Evolutionary conservation across 2,329 filamentous ascomycete genomes (phyloP), one percentile per base, ranked within the genome.

Genomic region (Alternaria ethzedia): DNA sequence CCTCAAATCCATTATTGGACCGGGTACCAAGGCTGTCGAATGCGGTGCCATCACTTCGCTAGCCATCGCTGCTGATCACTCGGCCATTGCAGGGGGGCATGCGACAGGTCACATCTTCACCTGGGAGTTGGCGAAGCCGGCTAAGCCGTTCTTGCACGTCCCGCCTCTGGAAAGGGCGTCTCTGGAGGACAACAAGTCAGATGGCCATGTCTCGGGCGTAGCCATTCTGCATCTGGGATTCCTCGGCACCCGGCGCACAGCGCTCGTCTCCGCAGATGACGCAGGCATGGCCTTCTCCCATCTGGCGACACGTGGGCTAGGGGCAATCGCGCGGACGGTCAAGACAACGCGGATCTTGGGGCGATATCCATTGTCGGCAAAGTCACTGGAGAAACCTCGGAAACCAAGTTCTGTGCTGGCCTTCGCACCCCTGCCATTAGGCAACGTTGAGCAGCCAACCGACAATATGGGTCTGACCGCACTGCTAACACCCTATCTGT

Each of bases 261-360:
- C 96, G 4, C 85, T 99, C 6, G 94, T 98, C 11, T 99, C 96
- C 5, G 96, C 96, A 3, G 94, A 99, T 80, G 92, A 97, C 73
- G 89, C 89, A 52, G 96, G 96, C 20, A 99, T 99, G 96, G 95
- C 96, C 0, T 99, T 99, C 79, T 97, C 96, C 4, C 96, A 99
- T 80, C 86, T 99, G 10, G 96, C 96, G 10, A 97, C 93, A 10
- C 87, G 96, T 72, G 96, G 96, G 2, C 90, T 96, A 41, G 96
- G 96, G 4, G 87, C 94, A 23, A 86, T 99, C 21, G 94, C 91
- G 6, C 88, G 96, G 61, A 90, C 89, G 0, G 91, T 99, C 50
- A 97, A 93, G 81, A 97, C 93, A 0, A 95, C 92, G 3, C 88
- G 96, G 63, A 94, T 99, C 64, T 83, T 99, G 6, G 96, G 96